Conservation (phyloP, 352 stramenopile genomes). For the Phytophthora tentaculata region DNA sequence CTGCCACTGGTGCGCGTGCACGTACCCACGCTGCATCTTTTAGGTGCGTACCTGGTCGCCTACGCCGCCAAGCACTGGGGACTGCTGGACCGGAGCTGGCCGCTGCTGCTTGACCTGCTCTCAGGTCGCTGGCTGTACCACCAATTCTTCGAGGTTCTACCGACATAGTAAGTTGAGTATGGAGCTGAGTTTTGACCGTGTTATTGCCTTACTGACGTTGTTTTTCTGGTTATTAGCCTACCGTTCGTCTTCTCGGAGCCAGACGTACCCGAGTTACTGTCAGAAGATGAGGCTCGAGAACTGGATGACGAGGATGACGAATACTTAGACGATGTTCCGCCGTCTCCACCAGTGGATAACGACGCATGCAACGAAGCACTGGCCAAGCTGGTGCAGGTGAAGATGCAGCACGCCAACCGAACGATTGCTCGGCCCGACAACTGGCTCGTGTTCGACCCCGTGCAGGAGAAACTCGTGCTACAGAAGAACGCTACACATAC, state of each 20-base stretch:
- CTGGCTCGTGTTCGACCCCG: constrained; percentile 81
- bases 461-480: constrained; percentile 61
- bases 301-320: constrained; percentile 33
- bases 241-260: constrained; percentile 62
- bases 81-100: constrained; percentile 53
- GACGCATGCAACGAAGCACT: constrained; percentile 49
- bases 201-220: constrained; percentile 11
- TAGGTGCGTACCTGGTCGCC: constrained; percentile 36
- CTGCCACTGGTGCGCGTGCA: constrained; percentile 51
- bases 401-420: constrained; percentile 56
- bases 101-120: constrained; percentile 52
- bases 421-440: constrained; percentile 65
- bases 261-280: constrained; percentile 67
- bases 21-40: constrained; percentile 53
- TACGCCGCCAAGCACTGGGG: constrained; percentile 45
- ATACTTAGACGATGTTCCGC: constrained; percentile 24
- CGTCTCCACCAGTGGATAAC: constrained; percentile 33
- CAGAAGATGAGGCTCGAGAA: constrained; percentile 47
- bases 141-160: constrained; percentile 56
- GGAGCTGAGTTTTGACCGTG: constrained; percentile 1
- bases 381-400: constrained; percentile 69
- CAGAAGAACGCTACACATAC: constrained; percentile 44
- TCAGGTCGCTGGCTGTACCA: constrained; percentile 65
- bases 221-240: constrained; percentile 37
- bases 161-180: constrained; percentile 51